Evolutionary conservation across 495 filamentous ascomycete species (phyloP), one percentile per base, ranked within the genome.

Genomic region (Penicillium taxi): DNA sequence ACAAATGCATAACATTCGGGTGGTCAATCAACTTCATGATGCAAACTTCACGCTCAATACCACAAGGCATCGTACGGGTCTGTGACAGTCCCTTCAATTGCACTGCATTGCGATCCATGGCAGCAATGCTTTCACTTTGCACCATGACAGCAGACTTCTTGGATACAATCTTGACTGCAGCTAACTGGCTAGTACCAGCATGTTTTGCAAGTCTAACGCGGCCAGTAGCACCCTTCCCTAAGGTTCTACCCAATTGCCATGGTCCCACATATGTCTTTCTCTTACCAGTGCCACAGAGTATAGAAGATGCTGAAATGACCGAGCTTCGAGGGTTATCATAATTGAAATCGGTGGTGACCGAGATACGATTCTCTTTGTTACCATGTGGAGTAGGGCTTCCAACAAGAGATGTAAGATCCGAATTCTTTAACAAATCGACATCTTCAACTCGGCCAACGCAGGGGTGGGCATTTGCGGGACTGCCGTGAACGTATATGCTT

Each of bases 1-100:
- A 84, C 6, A 99, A 61, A 39, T 80, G 81, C 51, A 96, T 85
- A 34, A 99, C 84, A 56, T 96, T 86, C 0, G 78, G 84, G 63
- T 99, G 91, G 43, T 90, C 78, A 35, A 96, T 86, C 25, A 96
- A 70, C 57, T 93, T 96, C 79, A 96, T 90, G 41, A 98, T 90
- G 7, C 86, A 84, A 25, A 94, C 84, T 52, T 98, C 91, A 23
- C 91, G 72, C 53, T 96, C 91, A 31, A 96, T 84, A 1, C 80
- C 82, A 45, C 83, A 75, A 1, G 89, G 89, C 63, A 96, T 89
- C 20, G 75, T 69, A 38, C 76, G 74, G 42, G 74, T 62, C 11
- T 73, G 70, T 11, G 53, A 30, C 2, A 44, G 45, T 6, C 35
- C 46, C 1, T 44, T 26, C 20, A 58, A 58, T 8, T 70, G 67